Evolutionary conservation across 305 asterid genomes (phyloP).

Genomic region (Rubia peregrina): DNA sequence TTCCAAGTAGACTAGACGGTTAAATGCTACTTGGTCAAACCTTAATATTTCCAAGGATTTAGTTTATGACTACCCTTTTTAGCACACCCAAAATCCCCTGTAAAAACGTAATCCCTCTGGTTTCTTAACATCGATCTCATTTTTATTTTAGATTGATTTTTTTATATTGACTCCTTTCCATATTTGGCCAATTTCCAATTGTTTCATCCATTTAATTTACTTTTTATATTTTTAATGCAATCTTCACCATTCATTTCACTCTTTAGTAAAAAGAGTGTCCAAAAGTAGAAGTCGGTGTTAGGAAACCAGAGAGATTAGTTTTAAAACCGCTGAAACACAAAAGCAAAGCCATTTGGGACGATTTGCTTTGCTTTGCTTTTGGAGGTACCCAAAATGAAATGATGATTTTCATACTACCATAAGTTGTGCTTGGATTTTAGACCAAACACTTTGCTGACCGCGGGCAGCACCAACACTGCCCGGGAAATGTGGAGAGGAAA

Average conservation of each 20-base stretch:
- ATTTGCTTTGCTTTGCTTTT: conserved; percentile 10
- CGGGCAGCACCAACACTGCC: conserved; percentile 35
- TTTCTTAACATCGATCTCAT: no score
- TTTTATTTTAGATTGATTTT: no score
- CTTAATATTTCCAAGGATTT: neutral
- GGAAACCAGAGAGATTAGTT: no score
- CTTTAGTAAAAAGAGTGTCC: no score
- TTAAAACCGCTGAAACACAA: neutral
- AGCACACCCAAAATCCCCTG: conserved; percentile 17
- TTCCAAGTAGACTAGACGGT: neutral
- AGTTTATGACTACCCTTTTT: neutral
- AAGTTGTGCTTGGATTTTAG: conserved; percentile 20
- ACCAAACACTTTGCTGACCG: conserved; percentile 31
- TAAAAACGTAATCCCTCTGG: conserved; percentile 7
- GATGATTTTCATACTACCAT: conserved; percentile 8
- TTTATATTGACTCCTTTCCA: no score
- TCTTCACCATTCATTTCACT: no score
- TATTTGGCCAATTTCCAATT: no score
- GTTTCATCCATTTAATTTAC: no score
- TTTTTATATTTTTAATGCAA: no score
- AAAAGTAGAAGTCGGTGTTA: no score
- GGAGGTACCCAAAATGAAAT: conserved; percentile 17
- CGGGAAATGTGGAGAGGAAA: conserved; percentile 32
- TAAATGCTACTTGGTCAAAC: neutral
- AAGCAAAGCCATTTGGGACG: neutral